Evolutionary conservation across 768 basidiomycete genomes (phyloP).

Genomic region (Mycena floridula): DNA sequence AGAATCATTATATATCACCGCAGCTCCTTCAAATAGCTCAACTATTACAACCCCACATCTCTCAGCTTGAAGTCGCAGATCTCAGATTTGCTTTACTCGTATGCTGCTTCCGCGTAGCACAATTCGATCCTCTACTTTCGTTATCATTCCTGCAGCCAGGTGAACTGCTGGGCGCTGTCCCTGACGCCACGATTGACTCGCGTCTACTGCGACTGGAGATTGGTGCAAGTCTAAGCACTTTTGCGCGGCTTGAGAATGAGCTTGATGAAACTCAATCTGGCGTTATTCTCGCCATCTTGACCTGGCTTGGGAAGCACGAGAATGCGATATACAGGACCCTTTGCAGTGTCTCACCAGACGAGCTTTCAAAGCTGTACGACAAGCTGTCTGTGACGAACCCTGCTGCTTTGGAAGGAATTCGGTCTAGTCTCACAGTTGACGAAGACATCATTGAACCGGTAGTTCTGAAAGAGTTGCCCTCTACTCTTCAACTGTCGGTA

Average conservation of each 20-base stretch:
- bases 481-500: slow-evolving; percentile 37
- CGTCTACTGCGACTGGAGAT: slow-evolving; percentile 21
- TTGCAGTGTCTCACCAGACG: slow-evolving; percentile 39
- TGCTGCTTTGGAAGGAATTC: slow-evolving; percentile 14
- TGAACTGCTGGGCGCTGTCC: too few species aligned
- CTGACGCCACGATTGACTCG: slow-evolving; percentile 2
- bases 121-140: too few species aligned
- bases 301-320: slow-evolving; percentile 47
- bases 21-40: too few species aligned
- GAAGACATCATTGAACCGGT: slow-evolving; percentile 31
- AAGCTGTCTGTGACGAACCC: slow-evolving; percentile 7
- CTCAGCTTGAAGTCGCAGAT: too few species aligned
- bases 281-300: slow-evolving; percentile 36
- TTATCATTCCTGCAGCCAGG: too few species aligned
- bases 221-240: slow-evolving; percentile 25
- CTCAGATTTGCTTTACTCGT: too few species aligned
- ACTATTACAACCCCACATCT: too few species aligned
- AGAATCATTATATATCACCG: too few species aligned
- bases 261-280: slow-evolving; percentile 33
- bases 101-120: too few species aligned
- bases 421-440: slow-evolving; percentile 28
- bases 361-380: slow-evolving; percentile 37
- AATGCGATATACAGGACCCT: slow-evolving; percentile 40
- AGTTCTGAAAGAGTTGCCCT: slow-evolving; percentile 27
- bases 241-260: slow-evolving; percentile 15